Percentiles rank a stretch among this genome's conserved stretches.
Conservation (phyloP, 164 flowering plant species). For the Chloranthus sessilifolius region DNA sequence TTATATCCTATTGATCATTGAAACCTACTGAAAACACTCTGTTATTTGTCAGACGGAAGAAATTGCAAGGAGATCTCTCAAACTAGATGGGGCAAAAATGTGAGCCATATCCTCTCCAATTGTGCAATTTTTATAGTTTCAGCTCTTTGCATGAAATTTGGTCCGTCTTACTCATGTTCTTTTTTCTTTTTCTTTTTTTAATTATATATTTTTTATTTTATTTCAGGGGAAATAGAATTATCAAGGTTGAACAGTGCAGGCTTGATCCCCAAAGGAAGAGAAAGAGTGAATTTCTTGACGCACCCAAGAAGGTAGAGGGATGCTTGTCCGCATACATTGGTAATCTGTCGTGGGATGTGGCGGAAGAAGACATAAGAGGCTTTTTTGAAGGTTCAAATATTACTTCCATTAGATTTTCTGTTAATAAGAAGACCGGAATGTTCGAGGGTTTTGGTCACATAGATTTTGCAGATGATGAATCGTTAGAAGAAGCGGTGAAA, state of each 20-base stretch:
- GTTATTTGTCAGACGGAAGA: conserved; percentile 8
- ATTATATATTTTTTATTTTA: too few relatives aligned
- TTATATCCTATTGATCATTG: too few relatives aligned
- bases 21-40: too few relatives aligned
- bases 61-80: conserved; percentile 5
- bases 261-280: conserved; percentile 12
- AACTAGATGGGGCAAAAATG: conserved; percentile 11
- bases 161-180: background rate
- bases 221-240: conserved; percentile 8
- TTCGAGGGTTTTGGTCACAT: conserved; percentile 14
- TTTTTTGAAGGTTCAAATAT: conserved; percentile 1
- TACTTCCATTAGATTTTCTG: conserved; percentile 14
- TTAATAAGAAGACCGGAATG: conserved; percentile 7
- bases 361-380: conserved; percentile 11
- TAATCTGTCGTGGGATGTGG: conserved; percentile 14
- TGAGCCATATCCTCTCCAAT: conserved; percentile 1
- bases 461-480: conserved; percentile 16
- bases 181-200: background rate
- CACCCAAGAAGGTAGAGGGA: conserved; percentile 11
- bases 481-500: conserved; percentile 19
- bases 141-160: too few relatives aligned
- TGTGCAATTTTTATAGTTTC: background rate
- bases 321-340: conserved; percentile 15
- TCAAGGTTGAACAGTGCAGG: conserved; percentile 10
- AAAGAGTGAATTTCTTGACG: conserved; percentile 9